These are phyloP conservation scores for Ganoderma leucocontextum DNA, from an alignment of 1,284 basidiomycete genomes.

Conservation along the genomic window DNA sequence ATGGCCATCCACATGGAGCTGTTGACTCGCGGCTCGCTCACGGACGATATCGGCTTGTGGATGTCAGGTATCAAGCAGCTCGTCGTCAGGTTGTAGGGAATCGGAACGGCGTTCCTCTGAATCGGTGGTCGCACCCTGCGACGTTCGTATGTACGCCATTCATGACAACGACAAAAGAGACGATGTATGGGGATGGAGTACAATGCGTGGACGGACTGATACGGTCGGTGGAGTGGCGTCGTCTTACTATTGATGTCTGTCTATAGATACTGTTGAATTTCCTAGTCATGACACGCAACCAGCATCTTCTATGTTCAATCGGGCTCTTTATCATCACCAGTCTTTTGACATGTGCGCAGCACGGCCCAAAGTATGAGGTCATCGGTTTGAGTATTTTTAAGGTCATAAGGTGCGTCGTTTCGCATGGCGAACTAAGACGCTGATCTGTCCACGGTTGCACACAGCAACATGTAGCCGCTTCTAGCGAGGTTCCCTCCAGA, in stretches of 20 bases:
- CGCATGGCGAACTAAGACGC: neutral
- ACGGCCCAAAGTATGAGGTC: neutral
- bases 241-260: conserved; percentile 29
- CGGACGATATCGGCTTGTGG: conserved; percentile 87
- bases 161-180: conserved; percentile 31
- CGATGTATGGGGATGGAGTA: conserved; percentile 17
- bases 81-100: conserved; percentile 62
- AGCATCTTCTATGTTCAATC: conserved; percentile 5
- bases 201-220: conserved; percentile 21
- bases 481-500: neutral
- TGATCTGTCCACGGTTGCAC: neutral
- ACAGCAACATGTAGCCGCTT: neutral
- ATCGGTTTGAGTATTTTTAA: neutral
- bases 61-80: conserved; percentile 89
- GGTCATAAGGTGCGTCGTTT: neutral
- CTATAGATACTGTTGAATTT: conserved; percentile 26
- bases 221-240: conserved; percentile 22
- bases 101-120: neutral
- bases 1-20: conserved; percentile 83
- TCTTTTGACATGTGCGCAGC: neutral
- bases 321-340: neutral
- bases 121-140: neutral
- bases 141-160: conserved; percentile 24
- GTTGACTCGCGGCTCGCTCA: conserved; percentile 76
- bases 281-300: neutral